Base-by-base conservation (phyloP, 78 protist species). In the Dictyostelium purpureum region DNA sequence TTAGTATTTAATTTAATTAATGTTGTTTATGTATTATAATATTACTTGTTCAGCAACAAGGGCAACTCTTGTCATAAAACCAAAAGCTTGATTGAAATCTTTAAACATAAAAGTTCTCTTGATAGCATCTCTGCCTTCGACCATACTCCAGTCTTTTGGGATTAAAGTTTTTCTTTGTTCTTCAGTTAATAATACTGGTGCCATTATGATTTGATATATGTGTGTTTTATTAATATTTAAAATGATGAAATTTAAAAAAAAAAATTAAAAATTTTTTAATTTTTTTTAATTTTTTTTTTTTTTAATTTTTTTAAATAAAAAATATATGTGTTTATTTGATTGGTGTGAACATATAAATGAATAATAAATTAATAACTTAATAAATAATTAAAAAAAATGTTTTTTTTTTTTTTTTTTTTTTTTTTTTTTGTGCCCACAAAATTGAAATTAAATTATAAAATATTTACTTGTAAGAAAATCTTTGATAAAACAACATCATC, bases 41-140 rank as follows among this genome's bases (percentile, higher is more conserved):
- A 43, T 11, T 80, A 94, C 97, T 31, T 71, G 42, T 40, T 96
- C 98, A 21, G 98, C 98, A 61, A 75, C 56, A 28, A 90, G 52
- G 1, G 97, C 97, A 43, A 87, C 90, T 43, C 90, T 63, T 0
- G 90, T 66, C 98, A 97, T 97, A 47, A 96, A 97, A 10, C 87
- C 82, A 31, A 81, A 97, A 19, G 98, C 98, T 63, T 96, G 77
- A 40, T 67, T 88, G 88, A 97, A 97, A 75, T 97, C 97, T 37
- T 43, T 35, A 28, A 97, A 97, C 40, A 19, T 16, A 73, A 89
- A 90, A 5, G 54, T 49, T 87, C 85, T 95, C 43, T 90, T 63
- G 93, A 97, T 94, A 61, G 98, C 98, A 31, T 96, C 98, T 38
- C 98, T 94, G 11, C 95, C 97, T 49, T 73, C 94, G 19, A 81